Base-by-base conservation (phyloP, 257 asterid genomes). In the Ballota nigra region DNA sequence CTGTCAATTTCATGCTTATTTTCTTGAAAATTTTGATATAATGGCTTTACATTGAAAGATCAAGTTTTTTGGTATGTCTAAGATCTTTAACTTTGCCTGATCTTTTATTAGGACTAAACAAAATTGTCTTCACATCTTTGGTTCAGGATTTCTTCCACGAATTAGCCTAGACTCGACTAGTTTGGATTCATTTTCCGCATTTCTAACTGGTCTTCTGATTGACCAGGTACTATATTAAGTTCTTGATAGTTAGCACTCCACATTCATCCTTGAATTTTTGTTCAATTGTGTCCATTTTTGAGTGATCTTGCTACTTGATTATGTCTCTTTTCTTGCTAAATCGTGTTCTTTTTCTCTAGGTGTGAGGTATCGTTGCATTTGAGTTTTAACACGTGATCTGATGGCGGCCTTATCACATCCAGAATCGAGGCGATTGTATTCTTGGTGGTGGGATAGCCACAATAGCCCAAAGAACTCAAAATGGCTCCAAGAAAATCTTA, bases 381-480 rank as follows among this genome's bases (percentile, higher is more conserved):
- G 64, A 52, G 69, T 63, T 18, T 63, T 49, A 26, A 26, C 8
- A 63, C 36, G 56, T 59, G 58, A 68, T 60, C 11, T 80, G 61
- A 90, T 90, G 98, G 95, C 91, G 61, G 78, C 85, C 45, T 53
- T 86, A 67, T 80, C 79, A 11, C 84, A 77, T 15, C 81, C 95
- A 3, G 95, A 90, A 22, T 84, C 96, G 15, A 86, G 95, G 72
- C 84, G 96, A 38, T 26, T 74, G 84, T 90, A 90, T 66, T 92
- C 98, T 13, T 92, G 98, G 97, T 92, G 95, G 97, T 90, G 97
- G 98, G 98, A 90, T 70, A 90, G 97, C 87, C 98, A 92, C 82
- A 85, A 79, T 49, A 81, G 90, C 89, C 98, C 98, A 1, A 92
- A 88, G 82, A 92, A 90, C 83, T 92, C 98, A 2, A 92, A 92